A percentile compares a stretch with the other conserved stretches of the same genome.
These are phyloP conservation scores for Schizochytrium sp. DNA, from an alignment of 108 stramenopile species.

Conservation along the genomic window DNA sequence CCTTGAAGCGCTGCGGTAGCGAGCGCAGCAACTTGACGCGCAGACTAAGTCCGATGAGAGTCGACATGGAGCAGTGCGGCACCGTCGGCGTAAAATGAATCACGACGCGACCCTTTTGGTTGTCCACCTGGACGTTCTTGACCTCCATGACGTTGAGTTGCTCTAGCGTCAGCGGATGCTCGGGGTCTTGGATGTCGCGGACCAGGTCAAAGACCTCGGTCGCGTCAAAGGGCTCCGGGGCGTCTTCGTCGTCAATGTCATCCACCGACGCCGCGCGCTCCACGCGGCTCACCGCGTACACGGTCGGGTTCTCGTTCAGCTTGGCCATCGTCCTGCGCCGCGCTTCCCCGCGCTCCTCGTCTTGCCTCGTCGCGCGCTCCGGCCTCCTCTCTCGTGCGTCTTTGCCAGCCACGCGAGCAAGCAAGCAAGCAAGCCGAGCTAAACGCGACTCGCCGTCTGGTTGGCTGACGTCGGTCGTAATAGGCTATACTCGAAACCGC, in stretches of 20 bases:
- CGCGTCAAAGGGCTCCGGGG: slow-evolving; percentile 38
- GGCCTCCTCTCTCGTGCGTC: no score
- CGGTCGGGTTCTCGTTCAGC: slow-evolving; percentile 36
- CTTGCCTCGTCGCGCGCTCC: neutral
- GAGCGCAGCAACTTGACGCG: slow-evolving; percentile 86
- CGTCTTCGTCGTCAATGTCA: slow-evolving; percentile 23
- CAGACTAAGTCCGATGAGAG: slow-evolving; percentile 89
- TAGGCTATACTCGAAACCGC: no score
- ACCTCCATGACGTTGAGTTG: slow-evolving; percentile 79
- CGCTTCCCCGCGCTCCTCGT: neutral
- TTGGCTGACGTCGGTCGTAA: no score
- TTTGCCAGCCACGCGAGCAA: no score
- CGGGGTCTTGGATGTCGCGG: slow-evolving; percentile 93
- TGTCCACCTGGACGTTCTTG: slow-evolving; percentile 61
- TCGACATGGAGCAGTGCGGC: slow-evolving; percentile 99
- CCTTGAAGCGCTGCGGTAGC: slow-evolving; percentile 75
- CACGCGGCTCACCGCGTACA: slow-evolving; percentile 4
- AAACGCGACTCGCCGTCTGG: no score
- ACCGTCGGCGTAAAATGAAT: slow-evolving; percentile 68
- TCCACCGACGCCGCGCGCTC: neutral
- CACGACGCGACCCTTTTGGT: slow-evolving; percentile 19
- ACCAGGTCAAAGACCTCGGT: slow-evolving; percentile 90
- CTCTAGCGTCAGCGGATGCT: slow-evolving; percentile 93
- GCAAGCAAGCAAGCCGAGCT: no score
- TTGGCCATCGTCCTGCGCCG: neutral